Evolutionary conservation across 164 flowering plant genomes (phyloP), one percentile per base, ranked within the genome.

Genomic region (Aristolochia fimbriata): DNA sequence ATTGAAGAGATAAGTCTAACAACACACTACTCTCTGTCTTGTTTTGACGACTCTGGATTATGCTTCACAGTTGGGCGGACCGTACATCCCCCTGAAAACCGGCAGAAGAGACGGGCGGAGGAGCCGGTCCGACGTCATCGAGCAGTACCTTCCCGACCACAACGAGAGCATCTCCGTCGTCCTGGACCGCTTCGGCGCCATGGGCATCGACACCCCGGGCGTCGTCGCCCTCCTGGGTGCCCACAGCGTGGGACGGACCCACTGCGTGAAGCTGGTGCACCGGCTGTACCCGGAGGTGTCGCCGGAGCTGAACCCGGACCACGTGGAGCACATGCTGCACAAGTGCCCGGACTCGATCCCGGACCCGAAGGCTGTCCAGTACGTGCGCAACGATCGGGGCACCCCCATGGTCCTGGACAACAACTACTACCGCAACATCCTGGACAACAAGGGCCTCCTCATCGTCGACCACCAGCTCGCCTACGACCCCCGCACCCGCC

Each of bases 211-310:
- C 81, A 79, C 98, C 59, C 81, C 96, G 21, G 98, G 97, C 51
- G 76, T 93, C 49, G 98, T 93, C 60, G 91, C 98, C 60, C 70
- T 93, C 65, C 88, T 93, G 69, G 96, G 98, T 82, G 75, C 98
- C 59, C 98, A 93, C 76, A 93, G 97, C 67, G 98, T 93, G 47
- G 98, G 98, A 1, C 63, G 98, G 74, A 93, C 98, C 66, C 98
- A 93, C 78, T 93, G 98, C 67, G 91, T 81, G 60, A 93, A 93
- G 78, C 72, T 93, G 75, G 98, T 93, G 27, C 96, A 93, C 77
- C 80, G 98, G 45, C 58, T 93, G 51, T 93, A 93, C 83, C 98
- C 98, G 9, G 96, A 93, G 56, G 97, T 89, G 23, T 94, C 79
- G 70, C 88, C 96, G 0, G 80, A 25, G 4, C 70, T 93, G 25